Evolutionary conservation across 257 asterid species (phyloP).

Genomic region (Solanum dulcamara): DNA sequence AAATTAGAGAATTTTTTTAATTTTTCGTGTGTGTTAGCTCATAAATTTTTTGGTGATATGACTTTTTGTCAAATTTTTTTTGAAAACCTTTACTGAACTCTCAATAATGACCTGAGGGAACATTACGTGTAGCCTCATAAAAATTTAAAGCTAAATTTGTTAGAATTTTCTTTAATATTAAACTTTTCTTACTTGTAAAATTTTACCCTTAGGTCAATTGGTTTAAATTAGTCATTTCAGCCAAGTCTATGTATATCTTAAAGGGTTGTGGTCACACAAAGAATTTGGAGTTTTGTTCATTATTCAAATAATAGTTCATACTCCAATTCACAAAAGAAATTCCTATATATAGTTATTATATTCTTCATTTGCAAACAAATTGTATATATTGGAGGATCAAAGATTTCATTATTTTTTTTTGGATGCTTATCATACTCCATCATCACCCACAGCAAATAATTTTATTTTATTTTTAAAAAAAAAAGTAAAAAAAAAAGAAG

Average conservation of each 20-base stretch:
- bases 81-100: too few relatives aligned
- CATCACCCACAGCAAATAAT: background rate
- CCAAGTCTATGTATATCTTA: background rate
- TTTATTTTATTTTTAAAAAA: too few relatives aligned
- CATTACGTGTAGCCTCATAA: too few relatives aligned
- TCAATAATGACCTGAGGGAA: too few relatives aligned
- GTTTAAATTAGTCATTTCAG: background rate
- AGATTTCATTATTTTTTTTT: background rate
- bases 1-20: too few relatives aligned
- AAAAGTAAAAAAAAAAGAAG: background rate
- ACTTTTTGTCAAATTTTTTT: too few relatives aligned
- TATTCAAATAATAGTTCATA: background rate
- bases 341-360: background rate
- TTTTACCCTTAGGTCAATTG: too few relatives aligned
- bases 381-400: background rate
- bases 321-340: background rate
- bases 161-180: background rate
- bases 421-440: background rate
- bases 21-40: too few relatives aligned
- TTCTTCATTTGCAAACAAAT: background rate
- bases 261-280: background rate
- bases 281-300: background rate
- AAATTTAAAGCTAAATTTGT: background rate
- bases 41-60: too few relatives aligned
- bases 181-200: too few relatives aligned